These are phyloP conservation scores for Colletotrichum sp. DNA, from an alignment of 2,329 filamentous ascomycete genomes.

Conservation along the genomic window DNA sequence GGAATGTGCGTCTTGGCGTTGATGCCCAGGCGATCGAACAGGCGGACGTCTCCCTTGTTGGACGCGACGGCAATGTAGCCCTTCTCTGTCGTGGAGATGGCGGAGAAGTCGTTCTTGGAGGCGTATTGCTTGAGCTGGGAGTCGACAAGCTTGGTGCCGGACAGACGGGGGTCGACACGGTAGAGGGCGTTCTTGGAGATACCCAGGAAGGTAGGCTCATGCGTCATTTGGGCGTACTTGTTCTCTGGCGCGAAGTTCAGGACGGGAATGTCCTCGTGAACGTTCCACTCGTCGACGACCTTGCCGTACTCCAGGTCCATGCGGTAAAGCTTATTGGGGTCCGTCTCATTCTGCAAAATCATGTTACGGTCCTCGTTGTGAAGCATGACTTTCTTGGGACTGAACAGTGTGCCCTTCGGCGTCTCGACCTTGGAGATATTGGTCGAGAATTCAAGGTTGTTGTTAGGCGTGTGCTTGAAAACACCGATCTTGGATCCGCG, in stretches of 20 bases:
- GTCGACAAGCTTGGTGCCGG: slow-evolving; percentile 92
- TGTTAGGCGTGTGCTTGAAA: slow-evolving; percentile 94
- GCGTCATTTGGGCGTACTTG: slow-evolving; percentile 98
- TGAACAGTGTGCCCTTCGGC: slow-evolving; percentile 85
- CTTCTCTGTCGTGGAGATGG: slow-evolving; percentile 92
- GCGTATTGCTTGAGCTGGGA: slow-evolving; percentile 93
- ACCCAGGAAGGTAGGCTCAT: slow-evolving; percentile 93
- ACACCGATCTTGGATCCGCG: slow-evolving; percentile 98
- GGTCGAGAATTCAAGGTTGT: slow-evolving; percentile 93
- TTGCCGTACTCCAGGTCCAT: slow-evolving; percentile 99
- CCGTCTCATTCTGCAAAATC: slow-evolving; percentile 81
- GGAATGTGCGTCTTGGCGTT: slow-evolving; percentile 98
- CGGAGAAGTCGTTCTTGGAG: slow-evolving; percentile 97
- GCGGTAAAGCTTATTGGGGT: slow-evolving; percentile 90
- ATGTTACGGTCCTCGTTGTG: slow-evolving; percentile 90
- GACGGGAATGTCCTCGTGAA: slow-evolving; percentile 95
- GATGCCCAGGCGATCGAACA: slow-evolving; percentile 95
- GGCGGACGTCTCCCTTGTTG: slow-evolving; percentile 95
- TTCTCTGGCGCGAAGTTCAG: slow-evolving; percentile 92
- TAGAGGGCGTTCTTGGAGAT: slow-evolving; percentile 92
- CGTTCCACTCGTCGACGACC: slow-evolving; percentile 97
- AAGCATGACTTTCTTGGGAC: slow-evolving; percentile 95
- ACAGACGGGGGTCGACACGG: slow-evolving; percentile 88
- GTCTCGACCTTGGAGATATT: slow-evolving; percentile 97
- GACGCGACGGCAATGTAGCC: slow-evolving; percentile 96